These are phyloP conservation scores for Colletotrichum graminicola DNA, from an alignment of 2,329 filamentous ascomycete genomes.

Conservation along the genomic window DNA sequence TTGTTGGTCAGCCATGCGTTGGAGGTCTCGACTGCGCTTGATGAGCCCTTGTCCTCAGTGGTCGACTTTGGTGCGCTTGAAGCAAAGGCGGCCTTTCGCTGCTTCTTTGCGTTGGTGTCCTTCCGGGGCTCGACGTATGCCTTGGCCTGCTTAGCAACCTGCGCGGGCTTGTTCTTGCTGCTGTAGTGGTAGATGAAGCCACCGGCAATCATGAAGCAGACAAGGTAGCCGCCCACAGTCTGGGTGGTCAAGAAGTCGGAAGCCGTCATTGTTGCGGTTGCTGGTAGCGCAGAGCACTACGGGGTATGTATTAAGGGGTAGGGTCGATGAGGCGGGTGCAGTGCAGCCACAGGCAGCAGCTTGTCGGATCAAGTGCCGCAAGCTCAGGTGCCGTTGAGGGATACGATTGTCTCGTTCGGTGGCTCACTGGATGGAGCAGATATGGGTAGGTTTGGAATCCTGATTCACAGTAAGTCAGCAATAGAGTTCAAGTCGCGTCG, in stretches of 20 bases:
- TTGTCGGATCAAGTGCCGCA: constrained; percentile 27
- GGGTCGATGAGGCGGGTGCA: constrained; percentile 4
- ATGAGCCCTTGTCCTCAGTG: constrained; percentile 50
- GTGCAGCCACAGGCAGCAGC: constrained; percentile 17
- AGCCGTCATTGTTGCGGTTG: constrained; percentile 43
- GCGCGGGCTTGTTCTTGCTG: constrained; percentile 48
- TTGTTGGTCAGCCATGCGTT: constrained; percentile 49
- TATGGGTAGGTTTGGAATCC: constrained; percentile 2
- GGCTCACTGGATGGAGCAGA: constrained; percentile 12
- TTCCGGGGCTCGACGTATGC: constrained; percentile 51
- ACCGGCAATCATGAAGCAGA: constrained; percentile 39
- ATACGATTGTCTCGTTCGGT: constrained; percentile 4
- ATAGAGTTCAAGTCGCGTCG: not conserved
- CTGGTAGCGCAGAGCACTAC: constrained; percentile 14
- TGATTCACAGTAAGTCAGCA: constrained; percentile 20
- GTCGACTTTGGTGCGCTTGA: constrained; percentile 52
- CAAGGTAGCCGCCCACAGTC: constrained; percentile 41
- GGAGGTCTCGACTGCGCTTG: constrained; percentile 45
- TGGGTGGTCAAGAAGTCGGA: constrained; percentile 41
- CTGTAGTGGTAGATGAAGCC: constrained; percentile 40
- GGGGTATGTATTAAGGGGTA: constrained; percentile 28
- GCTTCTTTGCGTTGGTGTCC: constrained; percentile 60
- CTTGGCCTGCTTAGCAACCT: constrained; percentile 49
- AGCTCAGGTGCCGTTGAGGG: constrained; percentile 19
- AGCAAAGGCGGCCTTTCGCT: constrained; percentile 58